Evolutionary conservation across 106 monocot species (phyloP).

Genomic region (Apostasia ramifera): DNA sequence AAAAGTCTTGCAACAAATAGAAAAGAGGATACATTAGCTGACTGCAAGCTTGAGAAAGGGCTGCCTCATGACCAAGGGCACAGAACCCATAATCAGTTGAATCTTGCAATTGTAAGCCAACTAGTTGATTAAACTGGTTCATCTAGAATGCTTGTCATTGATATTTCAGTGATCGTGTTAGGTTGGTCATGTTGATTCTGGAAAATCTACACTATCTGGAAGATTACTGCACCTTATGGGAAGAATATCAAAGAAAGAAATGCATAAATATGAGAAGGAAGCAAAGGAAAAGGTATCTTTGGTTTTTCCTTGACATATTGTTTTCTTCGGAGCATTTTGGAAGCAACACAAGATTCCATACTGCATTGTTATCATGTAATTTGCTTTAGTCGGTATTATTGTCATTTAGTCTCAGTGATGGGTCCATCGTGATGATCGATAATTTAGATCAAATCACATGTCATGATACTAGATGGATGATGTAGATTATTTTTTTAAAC

Average conservation of each 20-base stretch:
- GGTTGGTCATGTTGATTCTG: constrained; percentile 99
- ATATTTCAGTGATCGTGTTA: constrained; percentile 12
- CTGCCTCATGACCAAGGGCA: constrained; percentile 44
- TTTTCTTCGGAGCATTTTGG: background rate
- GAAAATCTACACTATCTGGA: constrained; percentile 89
- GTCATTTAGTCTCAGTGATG: too few species aligned
- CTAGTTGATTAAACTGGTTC: constrained; percentile 2
- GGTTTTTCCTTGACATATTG: background rate
- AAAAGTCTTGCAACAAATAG: constrained; percentile 9
- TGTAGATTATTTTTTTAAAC: too few species aligned
- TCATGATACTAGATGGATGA: too few species aligned
- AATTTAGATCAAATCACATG: too few species aligned
- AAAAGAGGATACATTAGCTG: constrained; percentile 20
- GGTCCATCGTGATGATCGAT: too few species aligned
- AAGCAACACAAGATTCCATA: too few species aligned
- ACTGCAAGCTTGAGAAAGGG: constrained; percentile 78
- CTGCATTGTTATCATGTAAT: too few species aligned
- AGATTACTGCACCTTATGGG: constrained; percentile 83
- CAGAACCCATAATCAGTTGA: constrained; percentile 50
- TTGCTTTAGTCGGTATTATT: too few species aligned
- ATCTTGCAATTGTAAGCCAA: constrained; percentile 87
- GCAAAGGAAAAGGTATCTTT: constrained; percentile 76
- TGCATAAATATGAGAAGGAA: constrained; percentile 92
- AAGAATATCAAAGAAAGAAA: constrained; percentile 72
- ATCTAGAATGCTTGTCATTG: background rate